Conservation (phyloP, 257 asterid species). For the Penstemon eatonii region DNA sequence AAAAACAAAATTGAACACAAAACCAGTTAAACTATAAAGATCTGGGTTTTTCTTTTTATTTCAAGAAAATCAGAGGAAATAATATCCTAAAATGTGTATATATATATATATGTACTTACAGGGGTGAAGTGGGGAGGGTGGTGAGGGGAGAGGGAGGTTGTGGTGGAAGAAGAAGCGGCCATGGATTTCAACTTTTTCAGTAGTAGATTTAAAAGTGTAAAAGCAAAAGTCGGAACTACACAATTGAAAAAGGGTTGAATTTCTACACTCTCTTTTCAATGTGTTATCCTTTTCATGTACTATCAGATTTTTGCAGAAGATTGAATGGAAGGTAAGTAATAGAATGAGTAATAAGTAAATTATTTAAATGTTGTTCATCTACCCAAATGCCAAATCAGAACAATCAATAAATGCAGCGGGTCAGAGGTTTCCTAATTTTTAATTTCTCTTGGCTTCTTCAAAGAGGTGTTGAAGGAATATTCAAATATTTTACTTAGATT, state of each 20-base stretch:
- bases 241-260: not conserved
- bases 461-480: not conserved
- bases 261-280: no score
- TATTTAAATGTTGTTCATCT: constrained; percentile 33
- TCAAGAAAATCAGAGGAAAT: not conserved
- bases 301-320: not conserved
- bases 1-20: not conserved
- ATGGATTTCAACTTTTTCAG: constrained; percentile 34
- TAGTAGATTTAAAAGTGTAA: no score
- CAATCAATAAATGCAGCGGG: constrained; percentile 49
- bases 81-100: no score
- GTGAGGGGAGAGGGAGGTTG: constrained; percentile 62
- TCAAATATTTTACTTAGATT: not conserved
- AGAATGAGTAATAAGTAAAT: constrained; percentile 6
- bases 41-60: not conserved
- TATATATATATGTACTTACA: not conserved
- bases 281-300: no score
- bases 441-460: no score
- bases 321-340: not conserved
- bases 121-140: constrained; percentile 72
- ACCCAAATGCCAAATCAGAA: constrained; percentile 39
- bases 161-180: constrained; percentile 58
- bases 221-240: no score
- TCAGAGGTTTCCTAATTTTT: constrained; percentile 30
- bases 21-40: not conserved